phyloP scores from a whole-genome alignment of 1,284 basidiomycete species.

The Cerrena zonata region DNA sequence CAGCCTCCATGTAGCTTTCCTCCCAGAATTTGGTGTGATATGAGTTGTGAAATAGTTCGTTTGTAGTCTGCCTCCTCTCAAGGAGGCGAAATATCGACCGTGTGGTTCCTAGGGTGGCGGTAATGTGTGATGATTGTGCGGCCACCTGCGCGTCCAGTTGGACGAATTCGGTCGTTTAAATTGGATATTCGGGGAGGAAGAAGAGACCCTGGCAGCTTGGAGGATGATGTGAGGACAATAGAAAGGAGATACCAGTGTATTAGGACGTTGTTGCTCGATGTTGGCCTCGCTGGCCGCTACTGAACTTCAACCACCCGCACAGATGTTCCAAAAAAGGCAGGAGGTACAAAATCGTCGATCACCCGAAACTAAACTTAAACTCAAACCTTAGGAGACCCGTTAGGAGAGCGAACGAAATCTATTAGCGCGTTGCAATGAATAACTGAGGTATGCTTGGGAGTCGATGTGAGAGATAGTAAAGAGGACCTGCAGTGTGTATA shows the following conservation, averaged over 20 bases:
- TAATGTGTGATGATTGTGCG: background rate
- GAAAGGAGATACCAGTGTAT: background rate
- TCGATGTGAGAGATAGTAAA: background rate
- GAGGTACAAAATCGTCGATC: background rate
- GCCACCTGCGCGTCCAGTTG: background rate
- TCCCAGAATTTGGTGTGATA: background rate
- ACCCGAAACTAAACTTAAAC: background rate
- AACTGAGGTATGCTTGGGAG: background rate
- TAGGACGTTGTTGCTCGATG: background rate
- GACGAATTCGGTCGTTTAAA: too few species aligned
- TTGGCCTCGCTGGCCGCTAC: background rate
- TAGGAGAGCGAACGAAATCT: background rate
- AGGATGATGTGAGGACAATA: too few species aligned
- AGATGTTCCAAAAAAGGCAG: background rate
- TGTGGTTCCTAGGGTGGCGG: background rate
- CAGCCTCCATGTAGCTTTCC: background rate
- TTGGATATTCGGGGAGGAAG: too few species aligned
- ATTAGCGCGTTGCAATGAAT: background rate
- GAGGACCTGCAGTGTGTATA: slow-evolving; percentile 6
- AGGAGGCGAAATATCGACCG: too few species aligned
- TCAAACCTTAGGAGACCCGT: background rate
- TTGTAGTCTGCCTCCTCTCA: too few species aligned
- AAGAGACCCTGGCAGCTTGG: too few species aligned
- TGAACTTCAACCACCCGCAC: background rate
- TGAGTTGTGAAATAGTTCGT: background rate